phyloP scores from a whole-genome alignment of 1,139 yeast genomes.

The Candida smagusa region DNA sequence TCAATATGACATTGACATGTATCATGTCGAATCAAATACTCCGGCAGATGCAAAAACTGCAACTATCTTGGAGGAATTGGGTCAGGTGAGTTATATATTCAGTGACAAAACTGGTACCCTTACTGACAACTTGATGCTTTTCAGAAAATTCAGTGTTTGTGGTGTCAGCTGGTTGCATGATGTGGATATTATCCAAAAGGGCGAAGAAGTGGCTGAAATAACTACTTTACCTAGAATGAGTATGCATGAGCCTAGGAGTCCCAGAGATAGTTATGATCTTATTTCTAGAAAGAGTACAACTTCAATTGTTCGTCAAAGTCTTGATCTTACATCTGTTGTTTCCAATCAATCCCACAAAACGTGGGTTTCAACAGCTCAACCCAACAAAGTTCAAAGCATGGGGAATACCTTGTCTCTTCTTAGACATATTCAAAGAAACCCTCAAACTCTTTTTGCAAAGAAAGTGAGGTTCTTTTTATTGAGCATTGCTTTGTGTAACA shows the following conservation, averaged over 20 bases:
- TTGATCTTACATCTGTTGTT: constrained; percentile 14
- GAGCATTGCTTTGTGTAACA: constrained; percentile 82
- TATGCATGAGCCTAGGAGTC: constrained; percentile 3
- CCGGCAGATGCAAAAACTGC: constrained; percentile 96
- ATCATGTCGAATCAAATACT: constrained; percentile 76
- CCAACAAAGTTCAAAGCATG: constrained; percentile 26
- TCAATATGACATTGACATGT: constrained; percentile 94
- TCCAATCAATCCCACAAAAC: constrained; percentile 21
- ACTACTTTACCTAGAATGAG: constrained; percentile 8
- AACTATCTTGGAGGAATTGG: constrained; percentile 91
- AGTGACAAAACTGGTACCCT: constrained; percentile 97
- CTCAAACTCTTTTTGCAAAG: constrained; percentile 66
- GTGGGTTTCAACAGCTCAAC: constrained; percentile 42
- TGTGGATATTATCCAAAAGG: constrained; percentile 44
- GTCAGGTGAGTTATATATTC: constrained; percentile 92
- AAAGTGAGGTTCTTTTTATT: constrained; percentile 77
- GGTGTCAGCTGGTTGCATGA: constrained; percentile 93
- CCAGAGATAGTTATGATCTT: constrained; percentile 3
- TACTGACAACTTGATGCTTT: constrained; percentile 87
- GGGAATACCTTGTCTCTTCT: constrained; percentile 53
- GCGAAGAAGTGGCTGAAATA: constrained; percentile 4
- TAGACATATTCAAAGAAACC: constrained; percentile 65
- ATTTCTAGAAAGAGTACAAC: constrained; percentile 24
- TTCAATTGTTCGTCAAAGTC: constrained; percentile 31
- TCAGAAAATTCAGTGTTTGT: constrained; percentile 76